Base-by-base conservation (phyloP, 148 eudicot genomes). In the Camellia lanceoleosa region DNA sequence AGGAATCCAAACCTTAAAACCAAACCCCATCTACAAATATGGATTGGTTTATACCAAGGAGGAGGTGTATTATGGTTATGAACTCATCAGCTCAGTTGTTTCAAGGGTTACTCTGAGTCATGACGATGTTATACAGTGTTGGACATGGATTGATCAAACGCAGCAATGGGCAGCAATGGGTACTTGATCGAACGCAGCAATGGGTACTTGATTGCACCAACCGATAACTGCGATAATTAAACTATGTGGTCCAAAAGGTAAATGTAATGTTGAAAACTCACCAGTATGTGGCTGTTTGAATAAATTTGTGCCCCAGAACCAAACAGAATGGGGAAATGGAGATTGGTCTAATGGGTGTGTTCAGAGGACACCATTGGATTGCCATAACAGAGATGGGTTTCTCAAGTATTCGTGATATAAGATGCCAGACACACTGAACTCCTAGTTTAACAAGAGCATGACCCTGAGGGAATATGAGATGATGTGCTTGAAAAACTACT, bases 311-410 rank as follows among this genome's bases (percentile, higher is more conserved):
- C 89, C 89, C 0, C 80, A 73, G 18, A 44, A 43, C 15, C 68
- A 67, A 2, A 13, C n/a, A 0, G 73, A 51, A 19, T 85, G 88
- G 86, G 78, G 64, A 14, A 69, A 55, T 6, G 78, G 56, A 74
- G 72, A 79, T 76, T 89, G 89, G 86, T 79, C 80, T 47, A 77
- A 62, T 71, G 91, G 89, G 15, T 89, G 91, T 77, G 75, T 68
- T 11, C 68, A 84, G 49, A 68, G 64, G 6, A 19, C 49, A 11
- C 65, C 64, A 1, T 78, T 82, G 74, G 78, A 65, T 60, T 87
- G 89, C 56, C 70, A 44, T 3, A 9, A 62, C 3, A 51, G 85
- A 38, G 87, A 85, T 38, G 87, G 89, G 55, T 89, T 87, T 23
- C 0, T 82, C 9, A 81, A 80, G 75, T 78, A 79, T 73, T 19